phyloP scores from a whole-genome alignment of 306 rosid species.

The Malus orientalis region DNA sequence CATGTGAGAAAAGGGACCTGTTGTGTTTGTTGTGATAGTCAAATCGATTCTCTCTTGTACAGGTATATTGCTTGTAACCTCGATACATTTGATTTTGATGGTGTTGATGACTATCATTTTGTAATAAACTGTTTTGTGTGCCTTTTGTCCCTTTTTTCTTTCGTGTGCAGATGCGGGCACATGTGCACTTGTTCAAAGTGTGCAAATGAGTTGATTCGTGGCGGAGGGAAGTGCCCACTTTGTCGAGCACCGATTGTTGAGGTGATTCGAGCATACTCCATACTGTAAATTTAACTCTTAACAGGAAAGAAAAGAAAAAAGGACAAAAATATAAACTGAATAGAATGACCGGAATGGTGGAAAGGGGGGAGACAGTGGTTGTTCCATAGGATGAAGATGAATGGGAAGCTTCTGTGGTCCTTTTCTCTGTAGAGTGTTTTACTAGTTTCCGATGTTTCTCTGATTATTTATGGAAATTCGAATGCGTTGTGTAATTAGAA shows the following conservation, averaged over 20 bases:
- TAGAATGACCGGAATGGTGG: conserved; percentile 20
- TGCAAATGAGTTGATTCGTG: conserved; percentile 87
- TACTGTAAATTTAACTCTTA: conserved; percentile 66
- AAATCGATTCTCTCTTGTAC: conserved; percentile 93
- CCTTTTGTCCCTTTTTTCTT: background rate
- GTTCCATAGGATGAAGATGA: conserved; percentile 20
- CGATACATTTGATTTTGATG: background rate
- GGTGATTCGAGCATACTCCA: conserved; percentile 98
- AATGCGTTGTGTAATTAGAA: conserved; percentile 67
- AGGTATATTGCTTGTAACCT: conserved; percentile 40
- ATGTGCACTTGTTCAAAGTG: conserved; percentile 99
- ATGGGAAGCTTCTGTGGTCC: conserved; percentile 37
- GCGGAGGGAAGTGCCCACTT: conserved; percentile 98
- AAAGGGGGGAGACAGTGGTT: conserved; percentile 23
- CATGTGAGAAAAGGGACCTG: conserved; percentile 98
- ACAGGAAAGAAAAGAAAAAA: conserved; percentile 15
- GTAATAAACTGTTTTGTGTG: background rate
- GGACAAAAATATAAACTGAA: background rate
- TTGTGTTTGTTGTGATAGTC: conserved; percentile 96
- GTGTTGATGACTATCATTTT: background rate
- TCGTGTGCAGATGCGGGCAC: conserved; percentile 86
- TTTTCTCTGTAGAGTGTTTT: conserved; percentile 39
- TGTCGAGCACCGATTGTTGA: conserved; percentile 97
- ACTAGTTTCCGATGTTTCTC: conserved; percentile 65
- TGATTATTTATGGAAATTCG: conserved; percentile 41